Percentiles rank a stretch among this genome's conserved stretches.
Conservation (phyloP, 2,329 filamentous ascomycete species). For the Cladosporium sp. region DNA sequence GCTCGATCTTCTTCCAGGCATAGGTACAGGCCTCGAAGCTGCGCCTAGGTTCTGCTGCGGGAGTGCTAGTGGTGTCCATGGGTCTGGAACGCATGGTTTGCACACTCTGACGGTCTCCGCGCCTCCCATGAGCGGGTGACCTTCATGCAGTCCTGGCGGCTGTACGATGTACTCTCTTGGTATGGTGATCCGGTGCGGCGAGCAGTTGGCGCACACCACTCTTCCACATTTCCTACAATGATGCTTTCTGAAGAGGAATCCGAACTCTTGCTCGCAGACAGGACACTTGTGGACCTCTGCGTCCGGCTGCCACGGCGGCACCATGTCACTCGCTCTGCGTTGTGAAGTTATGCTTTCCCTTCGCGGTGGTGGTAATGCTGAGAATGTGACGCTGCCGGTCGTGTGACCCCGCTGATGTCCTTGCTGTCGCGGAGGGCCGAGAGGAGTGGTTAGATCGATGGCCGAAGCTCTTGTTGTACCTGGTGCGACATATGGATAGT, state of each 20-base stretch:
- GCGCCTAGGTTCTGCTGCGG: constrained; percentile 2
- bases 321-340: constrained; percentile 41
- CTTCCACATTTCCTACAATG: constrained; percentile 95
- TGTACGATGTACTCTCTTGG: constrained; percentile 90
- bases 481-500: constrained; percentile 26
- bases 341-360: constrained; percentile 8
- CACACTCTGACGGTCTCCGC: constrained; percentile 70
- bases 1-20: background rate
- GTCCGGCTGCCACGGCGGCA: constrained; percentile 88
- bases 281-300: constrained; percentile 78
- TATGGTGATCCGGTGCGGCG: constrained; percentile 92
- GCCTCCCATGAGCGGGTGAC: constrained; percentile 50
- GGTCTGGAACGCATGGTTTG: constrained; percentile 72
- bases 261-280: constrained; percentile 78
- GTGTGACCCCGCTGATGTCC: constrained; percentile 3
- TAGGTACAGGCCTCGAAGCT: background rate
- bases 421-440: constrained; percentile 21
- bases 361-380: constrained; percentile 3
- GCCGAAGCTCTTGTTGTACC: constrained; percentile 19
- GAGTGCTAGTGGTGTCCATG: constrained; percentile 30
- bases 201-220: constrained; percentile 87
- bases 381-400: constrained; percentile 11
- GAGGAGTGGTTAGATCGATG: constrained; percentile 32
- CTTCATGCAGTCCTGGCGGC: constrained; percentile 55
- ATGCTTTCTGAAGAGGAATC: constrained; percentile 84